These are phyloP conservation scores for Trichomonas vaginalis DNA, from an alignment of 208 protist genomes.

Conservation along the genomic window DNA sequence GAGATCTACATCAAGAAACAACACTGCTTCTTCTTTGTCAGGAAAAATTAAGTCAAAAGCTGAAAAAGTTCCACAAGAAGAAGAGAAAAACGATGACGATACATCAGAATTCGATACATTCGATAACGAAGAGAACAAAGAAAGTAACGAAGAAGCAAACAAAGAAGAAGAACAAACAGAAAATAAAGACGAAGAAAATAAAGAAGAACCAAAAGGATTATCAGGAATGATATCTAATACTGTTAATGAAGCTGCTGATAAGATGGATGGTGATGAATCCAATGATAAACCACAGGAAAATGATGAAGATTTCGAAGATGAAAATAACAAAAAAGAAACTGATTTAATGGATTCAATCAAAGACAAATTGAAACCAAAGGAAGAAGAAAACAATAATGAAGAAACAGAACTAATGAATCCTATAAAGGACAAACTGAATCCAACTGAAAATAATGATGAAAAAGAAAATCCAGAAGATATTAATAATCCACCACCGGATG, in stretches of 20 bases:
- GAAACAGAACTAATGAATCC: neutral
- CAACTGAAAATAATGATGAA: neutral
- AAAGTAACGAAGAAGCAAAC: neutral
- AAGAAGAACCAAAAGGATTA: neutral
- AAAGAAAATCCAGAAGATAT: neutral
- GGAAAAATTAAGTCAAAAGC: neutral
- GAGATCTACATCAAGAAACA: neutral
- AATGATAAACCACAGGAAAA: neutral
- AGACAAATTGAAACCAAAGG: neutral
- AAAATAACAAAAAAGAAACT: neutral
- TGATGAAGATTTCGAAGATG: neutral
- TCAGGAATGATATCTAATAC: neutral
- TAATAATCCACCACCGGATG: neutral
- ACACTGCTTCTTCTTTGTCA: neutral
- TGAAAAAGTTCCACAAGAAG: neutral
- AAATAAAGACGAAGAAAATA: neutral
- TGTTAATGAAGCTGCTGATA: neutral
- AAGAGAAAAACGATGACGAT: neutral
- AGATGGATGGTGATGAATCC: neutral
- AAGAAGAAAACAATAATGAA: neutral
- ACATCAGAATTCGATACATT: neutral
- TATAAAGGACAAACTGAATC: neutral
- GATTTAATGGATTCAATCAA: neutral
- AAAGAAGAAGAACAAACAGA: neutral
- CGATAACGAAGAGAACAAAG: neutral